phyloP scores from a whole-genome alignment of 2,329 filamentous ascomycete species.

The Calonectria leucothoes region DNA sequence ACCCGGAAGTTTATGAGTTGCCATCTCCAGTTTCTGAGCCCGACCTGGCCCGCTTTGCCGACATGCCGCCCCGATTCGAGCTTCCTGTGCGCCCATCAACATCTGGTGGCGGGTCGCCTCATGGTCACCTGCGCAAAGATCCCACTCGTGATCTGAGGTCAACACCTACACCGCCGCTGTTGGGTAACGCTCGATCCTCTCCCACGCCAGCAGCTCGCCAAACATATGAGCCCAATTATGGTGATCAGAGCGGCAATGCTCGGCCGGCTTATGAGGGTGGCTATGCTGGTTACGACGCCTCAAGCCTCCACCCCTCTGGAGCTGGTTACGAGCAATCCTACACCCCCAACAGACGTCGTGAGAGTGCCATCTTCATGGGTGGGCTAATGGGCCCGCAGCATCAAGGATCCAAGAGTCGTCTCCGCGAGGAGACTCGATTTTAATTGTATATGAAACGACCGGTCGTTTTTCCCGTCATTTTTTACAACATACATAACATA shows the following conservation, averaged over 20 bases:
- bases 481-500: conserved; percentile 44
- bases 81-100: conserved; percentile 61
- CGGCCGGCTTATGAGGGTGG: conserved; percentile 60
- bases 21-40: conserved; percentile 57
- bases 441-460: conserved; percentile 43
- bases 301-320: conserved; percentile 28
- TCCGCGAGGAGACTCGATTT: conserved; percentile 66
- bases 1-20: conserved; percentile 73
- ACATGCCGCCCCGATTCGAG: conserved; percentile 47
- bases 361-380: conserved; percentile 70
- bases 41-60: conserved; percentile 46
- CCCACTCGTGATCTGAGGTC: conserved; percentile 45
- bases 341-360: conserved; percentile 64
- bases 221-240: conserved; percentile 58
- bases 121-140: conserved; percentile 57
- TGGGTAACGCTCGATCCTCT: conserved; percentile 49
- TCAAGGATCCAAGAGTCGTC: conserved; percentile 64
- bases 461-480: conserved; percentile 39
- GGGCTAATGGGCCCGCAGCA: conserved; percentile 59
- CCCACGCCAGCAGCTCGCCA: conserved; percentile 56
- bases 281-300: conserved; percentile 45
- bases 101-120: conserved; percentile 62
- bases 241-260: conserved; percentile 44
- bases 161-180: conserved; percentile 65
- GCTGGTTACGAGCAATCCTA: conserved; percentile 53